Conservation (phyloP, 768 basidiomycete genomes). For the Amanita fuliginea region DNA sequence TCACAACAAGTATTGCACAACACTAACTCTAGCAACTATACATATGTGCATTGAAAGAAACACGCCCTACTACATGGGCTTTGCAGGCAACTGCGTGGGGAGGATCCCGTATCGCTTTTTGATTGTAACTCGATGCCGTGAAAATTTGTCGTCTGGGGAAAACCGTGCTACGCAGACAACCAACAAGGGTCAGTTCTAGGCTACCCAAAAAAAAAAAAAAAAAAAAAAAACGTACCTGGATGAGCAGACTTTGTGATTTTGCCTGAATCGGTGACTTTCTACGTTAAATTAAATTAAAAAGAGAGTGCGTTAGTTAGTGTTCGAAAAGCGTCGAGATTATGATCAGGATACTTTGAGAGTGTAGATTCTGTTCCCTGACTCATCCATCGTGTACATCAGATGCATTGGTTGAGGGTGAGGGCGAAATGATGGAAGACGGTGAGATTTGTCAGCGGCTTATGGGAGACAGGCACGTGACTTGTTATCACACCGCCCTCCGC, state of each 20-base stretch:
- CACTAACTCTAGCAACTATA: too few species aligned
- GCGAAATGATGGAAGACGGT: not conserved
- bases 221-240: constrained; percentile 55
- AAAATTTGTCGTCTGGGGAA: constrained; percentile 99
- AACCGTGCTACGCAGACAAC: constrained; percentile 65
- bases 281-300: constrained; percentile 1
- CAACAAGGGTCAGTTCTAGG: not conserved
- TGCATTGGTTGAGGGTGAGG: constrained; percentile 48
- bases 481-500: too few species aligned
- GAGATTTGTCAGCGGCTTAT: not conserved
- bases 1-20: too few species aligned
- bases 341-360: constrained; percentile 66
- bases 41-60: too few species aligned
- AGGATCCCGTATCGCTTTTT: constrained; percentile 90
- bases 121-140: constrained; percentile 91
- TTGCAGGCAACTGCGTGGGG: constrained; percentile 79
- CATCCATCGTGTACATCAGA: constrained; percentile 89
- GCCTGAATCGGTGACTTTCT: constrained; percentile 82
- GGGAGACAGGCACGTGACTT: not conserved
- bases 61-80: constrained; percentile 53
- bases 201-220: not conserved
- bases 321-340: constrained; percentile 9
- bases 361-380: constrained; percentile 72
- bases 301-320: not conserved
- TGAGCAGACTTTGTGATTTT: constrained; percentile 93